A percentile compares a stretch with the other conserved stretches of the same genome.
Conservation (phyloP, 768 basidiomycete genomes). For the Tricholoma saponaceum region DNA sequence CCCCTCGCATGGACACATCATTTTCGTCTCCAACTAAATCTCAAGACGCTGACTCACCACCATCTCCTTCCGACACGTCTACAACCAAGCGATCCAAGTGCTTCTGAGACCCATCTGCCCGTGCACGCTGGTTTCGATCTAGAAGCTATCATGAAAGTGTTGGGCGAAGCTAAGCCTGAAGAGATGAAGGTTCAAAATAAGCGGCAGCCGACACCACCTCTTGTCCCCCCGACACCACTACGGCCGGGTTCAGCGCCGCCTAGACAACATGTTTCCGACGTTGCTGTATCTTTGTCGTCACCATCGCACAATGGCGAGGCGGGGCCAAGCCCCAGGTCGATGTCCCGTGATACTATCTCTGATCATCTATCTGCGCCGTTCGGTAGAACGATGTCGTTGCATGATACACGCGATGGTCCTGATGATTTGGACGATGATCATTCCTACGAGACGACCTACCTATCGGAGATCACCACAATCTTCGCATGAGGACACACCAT, state of each 20-base stretch:
- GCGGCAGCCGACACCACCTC: conserved; percentile 24
- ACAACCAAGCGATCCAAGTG: conserved; percentile 21
- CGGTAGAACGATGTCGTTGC: conserved; percentile 34
- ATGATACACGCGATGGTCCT: conserved; percentile 24
- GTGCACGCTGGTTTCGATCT: conserved; percentile 84
- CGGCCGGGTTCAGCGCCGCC: conserved; percentile 41
- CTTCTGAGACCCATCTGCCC: conserved; percentile 44
- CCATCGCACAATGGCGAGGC: conserved; percentile 12
- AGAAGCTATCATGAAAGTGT: conserved; percentile 67
- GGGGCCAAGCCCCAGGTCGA: conserved; percentile 6
- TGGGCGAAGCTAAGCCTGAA: conserved; percentile 51
- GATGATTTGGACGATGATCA: conserved; percentile 11
- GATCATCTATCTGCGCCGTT: conserved; percentile 26
- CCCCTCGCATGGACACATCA: conserved; percentile 50
- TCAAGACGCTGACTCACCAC: conserved; percentile 10
- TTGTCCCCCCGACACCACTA: conserved; percentile 33
- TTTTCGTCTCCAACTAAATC: conserved; percentile 15
- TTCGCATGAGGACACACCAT: conserved; percentile 1
- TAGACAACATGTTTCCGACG: conserved; percentile 5
- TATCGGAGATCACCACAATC: conserved; percentile 1
- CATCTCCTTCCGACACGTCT: conserved; percentile 16
- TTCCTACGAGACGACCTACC: background rate
- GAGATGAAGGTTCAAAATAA: conserved; percentile 28
- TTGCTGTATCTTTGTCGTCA: conserved; percentile 7
- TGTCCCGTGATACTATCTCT: conserved; percentile 6